These are phyloP conservation scores for Lanmaoa rubissima DNA, from an alignment of 768 basidiomycete species.

Conservation along the genomic window DNA sequence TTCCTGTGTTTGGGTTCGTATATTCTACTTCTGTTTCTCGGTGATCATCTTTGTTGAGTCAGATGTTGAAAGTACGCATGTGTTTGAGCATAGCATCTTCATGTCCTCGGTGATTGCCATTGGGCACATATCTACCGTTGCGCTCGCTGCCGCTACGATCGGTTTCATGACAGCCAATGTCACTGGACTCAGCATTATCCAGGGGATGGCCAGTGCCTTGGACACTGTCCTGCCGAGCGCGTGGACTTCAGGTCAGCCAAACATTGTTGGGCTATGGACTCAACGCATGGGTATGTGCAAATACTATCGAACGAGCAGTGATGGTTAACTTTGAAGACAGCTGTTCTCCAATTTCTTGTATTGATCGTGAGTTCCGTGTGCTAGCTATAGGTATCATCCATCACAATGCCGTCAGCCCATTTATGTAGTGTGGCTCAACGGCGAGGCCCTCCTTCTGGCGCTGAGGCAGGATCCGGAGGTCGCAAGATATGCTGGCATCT, in stretches of 20 bases:
- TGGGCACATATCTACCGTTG: conserved; percentile 86
- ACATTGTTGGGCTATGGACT: conserved; percentile 86
- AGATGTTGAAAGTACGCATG: conserved; percentile 47
- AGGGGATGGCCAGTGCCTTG: conserved; percentile 80
- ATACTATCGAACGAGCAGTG: neutral
- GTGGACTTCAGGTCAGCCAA: conserved; percentile 86
- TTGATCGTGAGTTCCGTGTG: conserved; percentile 51
- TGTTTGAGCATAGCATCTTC: conserved; percentile 85
- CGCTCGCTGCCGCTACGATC: conserved; percentile 79
- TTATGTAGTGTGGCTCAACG: conserved; percentile 74
- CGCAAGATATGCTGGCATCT: conserved; percentile 68
- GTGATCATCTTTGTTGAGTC: neutral
- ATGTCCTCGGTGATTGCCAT: conserved; percentile 86
- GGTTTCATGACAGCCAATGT: conserved; percentile 76
- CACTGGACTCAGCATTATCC: conserved; percentile 59
- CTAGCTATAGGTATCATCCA: neutral
- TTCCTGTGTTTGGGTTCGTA: conserved; percentile 73
- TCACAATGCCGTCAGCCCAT: conserved; percentile 41
- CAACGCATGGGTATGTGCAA: conserved; percentile 73
- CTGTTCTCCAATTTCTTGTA: conserved; percentile 18
- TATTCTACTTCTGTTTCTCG: neutral
- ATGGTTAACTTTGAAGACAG: conserved; percentile 1
- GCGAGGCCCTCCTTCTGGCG: conserved; percentile 70
- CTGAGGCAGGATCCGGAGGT: conserved; percentile 81
- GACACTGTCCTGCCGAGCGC: conserved; percentile 94